Percentiles rank a stretch among this genome's conserved stretches.
These are phyloP conservation scores for Starmerella ratchasimensis DNA, from an alignment of 805 yeast genomes.

Conservation along the genomic window DNA sequence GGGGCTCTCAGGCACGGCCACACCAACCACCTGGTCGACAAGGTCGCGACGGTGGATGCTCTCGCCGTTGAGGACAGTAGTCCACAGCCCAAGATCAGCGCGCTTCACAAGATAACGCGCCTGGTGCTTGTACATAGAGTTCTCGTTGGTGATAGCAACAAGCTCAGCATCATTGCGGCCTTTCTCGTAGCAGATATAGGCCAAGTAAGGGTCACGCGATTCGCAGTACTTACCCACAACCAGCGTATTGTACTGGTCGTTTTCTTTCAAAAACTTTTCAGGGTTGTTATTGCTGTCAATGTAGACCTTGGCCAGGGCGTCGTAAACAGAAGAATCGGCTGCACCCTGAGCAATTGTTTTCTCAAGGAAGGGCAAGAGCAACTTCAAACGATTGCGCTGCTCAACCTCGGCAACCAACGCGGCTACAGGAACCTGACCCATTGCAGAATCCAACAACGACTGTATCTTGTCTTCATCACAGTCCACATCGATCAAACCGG, in stretches of 20 bases:
- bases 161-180: conserved; percentile 86
- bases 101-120: conserved; percentile 87
- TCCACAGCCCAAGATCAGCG: conserved; percentile 79
- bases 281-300: conserved; percentile 97
- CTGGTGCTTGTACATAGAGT: conserved; percentile 96
- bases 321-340: conserved; percentile 80
- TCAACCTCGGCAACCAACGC: conserved; percentile 89
- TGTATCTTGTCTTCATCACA: conserved; percentile 85
- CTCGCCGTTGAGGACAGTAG: conserved; percentile 56
- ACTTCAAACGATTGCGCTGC: conserved; percentile 84
- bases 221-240: conserved; percentile 97
- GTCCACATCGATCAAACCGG: conserved; percentile 91
- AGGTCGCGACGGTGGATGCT: conserved; percentile 81
- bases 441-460: conserved; percentile 63
- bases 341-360: conserved; percentile 69
- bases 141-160: conserved; percentile 85
- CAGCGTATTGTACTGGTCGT: conserved; percentile 77
- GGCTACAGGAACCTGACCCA: conserved; percentile 87
- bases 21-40: conserved; percentile 86
- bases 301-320: conserved; percentile 92
- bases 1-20: conserved; percentile 95
- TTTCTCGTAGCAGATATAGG: conserved; percentile 93
- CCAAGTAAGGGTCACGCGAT: conserved; percentile 96
- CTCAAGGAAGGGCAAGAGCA: conserved; percentile 85
- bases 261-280: conserved; percentile 88